Base-by-base conservation (phyloP, 2,329 filamentous ascomycete species). In the Alternaria consortialis region DNA sequence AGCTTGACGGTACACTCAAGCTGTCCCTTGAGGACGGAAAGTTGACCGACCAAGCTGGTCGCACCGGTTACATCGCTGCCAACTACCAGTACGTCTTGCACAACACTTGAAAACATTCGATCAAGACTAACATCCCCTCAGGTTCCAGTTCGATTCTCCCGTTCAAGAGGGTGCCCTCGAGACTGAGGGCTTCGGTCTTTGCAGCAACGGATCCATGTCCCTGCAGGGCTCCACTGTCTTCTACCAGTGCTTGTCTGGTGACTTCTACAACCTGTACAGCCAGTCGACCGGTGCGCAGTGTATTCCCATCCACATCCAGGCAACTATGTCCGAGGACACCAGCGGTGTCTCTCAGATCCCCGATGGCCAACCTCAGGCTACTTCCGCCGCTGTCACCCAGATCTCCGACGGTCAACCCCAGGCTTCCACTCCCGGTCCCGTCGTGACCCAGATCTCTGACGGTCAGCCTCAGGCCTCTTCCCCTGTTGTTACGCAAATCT, bases 251-350 rank as follows among this genome's bases (percentile, higher is more conserved):
- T 79, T 85, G 60, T 91, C 88, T 17, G 91, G 92, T 29, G 79
- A 81, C 75, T 94, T 95, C 81, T 93, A 89, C 84, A 96, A 96
- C 83, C 82, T 96, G 27, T 96, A 96, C 79, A 89, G 94, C 77
- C 83, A 86, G 59, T 78, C 85, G 73, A 88, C 85, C 83, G 91
- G 89, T 4, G 78, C 79, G 23, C 91, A 94, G 77, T 95, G 92
- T 80, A 82, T 84, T 23, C 66, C 71, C 32, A 75, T 79, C 56
- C 74, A 76, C 63, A 70, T 79, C 20, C 58, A 64, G 43, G 70
- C 69, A 39, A 67, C 66, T 43, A 62, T 53, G 53, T 32, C 13
- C 11, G 46, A 31, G 12, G 46, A 27, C 11, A 40, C 50, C n/a
- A 62, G 58, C 25, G 39, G 60, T 36, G 64, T 74, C n/a, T 68